These are phyloP conservation scores for Xerocomellus chrysenteron DNA, from an alignment of 768 basidiomycete genomes.

Conservation along the genomic window DNA sequence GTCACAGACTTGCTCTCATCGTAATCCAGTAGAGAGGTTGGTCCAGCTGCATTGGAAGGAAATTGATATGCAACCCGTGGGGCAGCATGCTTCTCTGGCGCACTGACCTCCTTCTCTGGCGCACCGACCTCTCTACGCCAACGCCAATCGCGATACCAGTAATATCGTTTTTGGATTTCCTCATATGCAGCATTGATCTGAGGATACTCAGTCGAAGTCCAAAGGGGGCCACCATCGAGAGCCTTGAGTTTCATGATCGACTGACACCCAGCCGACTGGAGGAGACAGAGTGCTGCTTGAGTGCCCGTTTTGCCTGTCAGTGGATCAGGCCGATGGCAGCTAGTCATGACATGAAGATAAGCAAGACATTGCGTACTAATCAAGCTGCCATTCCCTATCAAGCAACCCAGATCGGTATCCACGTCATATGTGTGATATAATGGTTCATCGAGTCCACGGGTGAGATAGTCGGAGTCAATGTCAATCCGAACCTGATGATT, in stretches of 20 bases:
- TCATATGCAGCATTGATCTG: background rate
- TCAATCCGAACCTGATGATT: background rate
- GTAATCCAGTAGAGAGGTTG: background rate
- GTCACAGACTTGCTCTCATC: background rate
- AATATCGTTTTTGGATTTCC: background rate
- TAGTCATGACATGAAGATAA: background rate
- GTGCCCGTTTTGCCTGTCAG: background rate
- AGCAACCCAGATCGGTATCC: background rate
- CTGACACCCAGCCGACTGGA: slow-evolving; percentile 11
- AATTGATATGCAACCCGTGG: background rate
- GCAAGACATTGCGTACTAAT: background rate
- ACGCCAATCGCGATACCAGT: background rate
- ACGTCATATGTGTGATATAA: background rate
- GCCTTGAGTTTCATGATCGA: slow-evolving; percentile 38
- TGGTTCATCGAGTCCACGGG: too few species aligned
- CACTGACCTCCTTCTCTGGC: too few species aligned
- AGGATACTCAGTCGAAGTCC: background rate
- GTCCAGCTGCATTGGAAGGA: background rate
- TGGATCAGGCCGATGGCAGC: background rate
- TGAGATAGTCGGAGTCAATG: too few species aligned
- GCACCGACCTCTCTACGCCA: too few species aligned
- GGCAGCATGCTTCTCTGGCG: background rate
- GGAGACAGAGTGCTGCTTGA: background rate
- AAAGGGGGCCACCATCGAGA: background rate
- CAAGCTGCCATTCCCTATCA: background rate